phyloP scores from a whole-genome alignment of 257 asterid species.

The Anisodus tanguticus region DNA sequence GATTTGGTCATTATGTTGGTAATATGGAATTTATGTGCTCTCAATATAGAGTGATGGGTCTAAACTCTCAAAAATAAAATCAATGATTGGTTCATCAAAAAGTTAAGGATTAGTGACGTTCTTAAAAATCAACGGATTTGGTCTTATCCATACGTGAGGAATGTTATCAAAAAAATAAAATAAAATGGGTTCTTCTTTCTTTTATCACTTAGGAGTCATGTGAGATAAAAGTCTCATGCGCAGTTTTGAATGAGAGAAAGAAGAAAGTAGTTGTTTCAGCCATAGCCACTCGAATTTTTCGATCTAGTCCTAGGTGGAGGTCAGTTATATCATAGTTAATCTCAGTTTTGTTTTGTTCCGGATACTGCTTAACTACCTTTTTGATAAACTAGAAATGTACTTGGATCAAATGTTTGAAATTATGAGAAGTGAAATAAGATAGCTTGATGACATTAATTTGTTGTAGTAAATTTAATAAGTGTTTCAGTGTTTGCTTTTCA shows the following conservation, averaged over 20 bases:
- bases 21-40: not conserved
- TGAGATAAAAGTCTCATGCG: not conserved
- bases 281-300: not conserved
- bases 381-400: not conserved
- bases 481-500: not conserved
- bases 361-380: not conserved
- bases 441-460: not conserved
- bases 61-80: not conserved
- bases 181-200: not conserved
- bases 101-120: not conserved
- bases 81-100: not conserved
- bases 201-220: not conserved
- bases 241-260: not conserved
- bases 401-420: not conserved
- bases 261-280: not conserved
- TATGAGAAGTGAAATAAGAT: not conserved
- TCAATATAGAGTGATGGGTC: not conserved
- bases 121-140: not conserved
- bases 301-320: not conserved
- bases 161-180: not conserved
- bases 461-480: conserved; percentile 3
- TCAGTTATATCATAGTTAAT: not conserved
- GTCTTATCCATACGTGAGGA: not conserved
- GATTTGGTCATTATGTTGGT: conserved; percentile 9
- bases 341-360: not conserved